Evolutionary conservation across 768 basidiomycete species (phyloP).

Genomic region (Porpolomopsis calyptriformis): DNA sequence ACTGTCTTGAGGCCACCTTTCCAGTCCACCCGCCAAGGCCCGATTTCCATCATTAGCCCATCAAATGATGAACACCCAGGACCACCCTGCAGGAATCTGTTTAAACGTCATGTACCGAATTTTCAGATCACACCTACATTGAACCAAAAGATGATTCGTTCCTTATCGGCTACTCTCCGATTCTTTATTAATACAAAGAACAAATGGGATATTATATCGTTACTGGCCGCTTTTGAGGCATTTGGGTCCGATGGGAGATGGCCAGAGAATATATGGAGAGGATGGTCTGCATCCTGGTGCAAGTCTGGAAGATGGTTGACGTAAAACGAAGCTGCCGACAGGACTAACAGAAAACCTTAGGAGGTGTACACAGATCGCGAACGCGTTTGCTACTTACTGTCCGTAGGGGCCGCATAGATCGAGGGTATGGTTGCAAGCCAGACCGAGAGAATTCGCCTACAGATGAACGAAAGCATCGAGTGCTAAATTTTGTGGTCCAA

Average conservation of each 20-base stretch:
- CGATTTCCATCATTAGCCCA: slow-evolving; percentile 97
- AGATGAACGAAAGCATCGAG: background rate
- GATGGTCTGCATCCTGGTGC: slow-evolving; percentile 56
- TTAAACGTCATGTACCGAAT: background rate
- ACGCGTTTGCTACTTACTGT: slow-evolving; percentile 30
- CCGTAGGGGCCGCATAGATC: slow-evolving; percentile 24
- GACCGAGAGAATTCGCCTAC: slow-evolving; percentile 7
- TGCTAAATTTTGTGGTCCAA: background rate
- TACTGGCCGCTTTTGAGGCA: slow-evolving; percentile 34
- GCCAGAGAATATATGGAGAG: slow-evolving; percentile 75
- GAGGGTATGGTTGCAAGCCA: slow-evolving; percentile 4
- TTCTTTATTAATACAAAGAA: slow-evolving; percentile 90
- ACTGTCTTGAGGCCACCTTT: slow-evolving; percentile 58
- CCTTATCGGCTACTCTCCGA: slow-evolving; percentile 76
- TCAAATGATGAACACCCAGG: slow-evolving; percentile 98
- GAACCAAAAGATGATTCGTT: slow-evolving; percentile 92
- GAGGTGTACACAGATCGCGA: too few species aligned
- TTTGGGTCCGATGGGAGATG: slow-evolving; percentile 75
- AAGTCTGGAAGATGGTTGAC: slow-evolving; percentile 68
- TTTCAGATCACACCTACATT: slow-evolving; percentile 48
- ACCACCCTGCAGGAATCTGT: slow-evolving; percentile 52
- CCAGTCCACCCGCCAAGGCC: slow-evolving; percentile 77
- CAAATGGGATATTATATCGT: slow-evolving; percentile 65
- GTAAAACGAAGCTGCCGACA: slow-evolving; percentile 78
- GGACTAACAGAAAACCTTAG: slow-evolving; percentile 38